phyloP scores from a whole-genome alignment of 1,284 basidiomycete species.

The Cutaneotrichosporon sp. region DNA sequence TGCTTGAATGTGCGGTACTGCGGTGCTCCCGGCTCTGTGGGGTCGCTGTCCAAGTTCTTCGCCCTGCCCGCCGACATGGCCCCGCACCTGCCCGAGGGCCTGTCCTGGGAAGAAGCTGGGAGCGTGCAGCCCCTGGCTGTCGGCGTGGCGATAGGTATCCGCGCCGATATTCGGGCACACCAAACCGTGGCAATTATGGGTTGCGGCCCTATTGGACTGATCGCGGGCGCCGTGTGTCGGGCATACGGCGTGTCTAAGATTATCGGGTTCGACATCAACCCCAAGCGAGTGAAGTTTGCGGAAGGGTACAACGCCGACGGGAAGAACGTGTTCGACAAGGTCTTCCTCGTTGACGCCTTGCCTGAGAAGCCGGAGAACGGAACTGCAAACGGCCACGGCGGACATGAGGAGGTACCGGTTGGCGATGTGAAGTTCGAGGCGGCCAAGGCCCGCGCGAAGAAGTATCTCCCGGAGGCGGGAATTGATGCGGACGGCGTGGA shows the following conservation, averaged over 20 bases:
- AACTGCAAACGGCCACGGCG: constrained; percentile 25
- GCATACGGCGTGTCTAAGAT: constrained; percentile 49
- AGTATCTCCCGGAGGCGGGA: constrained; percentile 29
- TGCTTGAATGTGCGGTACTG: constrained; percentile 41
- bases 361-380: constrained; percentile 9
- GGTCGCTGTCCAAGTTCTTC: constrained; percentile 37
- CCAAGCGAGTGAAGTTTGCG: constrained; percentile 78
- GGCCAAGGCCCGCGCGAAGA: constrained; percentile 30
- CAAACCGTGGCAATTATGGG: constrained; percentile 44
- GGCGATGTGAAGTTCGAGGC: constrained; percentile 42
- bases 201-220: constrained; percentile 51
- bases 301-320: constrained; percentile 56
- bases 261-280: constrained; percentile 62
- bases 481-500: constrained; percentile 54
- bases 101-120: constrained; percentile 51
- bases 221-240: constrained; percentile 50
- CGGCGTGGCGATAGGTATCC: constrained; percentile 42
- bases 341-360: constrained; percentile 31
- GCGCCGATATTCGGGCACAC: constrained; percentile 39
- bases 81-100: constrained; percentile 45
- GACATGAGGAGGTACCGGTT: constrained; percentile 21
- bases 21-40: constrained; percentile 41
- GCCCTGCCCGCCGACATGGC: constrained; percentile 47
- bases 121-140: constrained; percentile 82
- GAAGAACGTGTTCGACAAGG: constrained; percentile 40